These are phyloP conservation scores for Pseudogymnoascus verrucosus DNA, from an alignment of 2,329 filamentous ascomycete genomes.

Conservation along the genomic window DNA sequence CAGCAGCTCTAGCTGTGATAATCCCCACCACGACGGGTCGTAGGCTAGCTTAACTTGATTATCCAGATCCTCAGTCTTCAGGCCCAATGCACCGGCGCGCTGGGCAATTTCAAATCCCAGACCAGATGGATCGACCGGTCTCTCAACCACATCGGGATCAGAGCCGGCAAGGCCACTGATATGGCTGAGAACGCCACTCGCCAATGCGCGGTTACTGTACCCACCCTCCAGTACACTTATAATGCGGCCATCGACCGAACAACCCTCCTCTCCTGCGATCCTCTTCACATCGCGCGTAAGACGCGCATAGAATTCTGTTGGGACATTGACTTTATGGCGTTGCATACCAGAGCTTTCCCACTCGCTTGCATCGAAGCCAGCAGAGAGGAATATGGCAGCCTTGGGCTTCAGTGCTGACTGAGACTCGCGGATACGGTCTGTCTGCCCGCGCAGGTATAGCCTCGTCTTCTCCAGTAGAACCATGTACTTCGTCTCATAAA, in stretches of 20 bases:
- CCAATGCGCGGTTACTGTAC: conserved; percentile 86
- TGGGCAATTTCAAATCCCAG: conserved; percentile 52
- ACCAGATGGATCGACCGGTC: conserved; percentile 34
- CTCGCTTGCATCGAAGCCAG: conserved; percentile 94
- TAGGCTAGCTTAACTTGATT: conserved; percentile 38
- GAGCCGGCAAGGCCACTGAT: conserved; percentile 68
- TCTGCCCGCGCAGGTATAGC: conserved; percentile 65
- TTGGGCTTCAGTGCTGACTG: conserved; percentile 57
- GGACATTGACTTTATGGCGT: conserved; percentile 88
- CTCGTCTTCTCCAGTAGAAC: conserved; percentile 74
- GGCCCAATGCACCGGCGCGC: conserved; percentile 37
- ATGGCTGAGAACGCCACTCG: conserved; percentile 83
- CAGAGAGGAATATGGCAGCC: conserved; percentile 87
- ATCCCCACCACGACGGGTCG: conserved; percentile 65
- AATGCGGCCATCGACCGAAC: conserved; percentile 71
- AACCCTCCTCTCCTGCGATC: conserved; percentile 70
- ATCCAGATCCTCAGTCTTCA: conserved; percentile 1
- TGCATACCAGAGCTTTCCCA: conserved; percentile 93
- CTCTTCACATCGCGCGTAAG: conserved; percentile 80
- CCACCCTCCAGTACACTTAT: conserved; percentile 94
- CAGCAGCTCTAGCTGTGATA: conserved; percentile 57
- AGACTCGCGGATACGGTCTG: conserved; percentile 51
- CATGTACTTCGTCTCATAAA: conserved; percentile 75
- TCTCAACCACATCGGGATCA: conserved; percentile 33
- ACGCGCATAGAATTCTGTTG: conserved; percentile 90